These are phyloP conservation scores for Prinsepia uniflora DNA, from an alignment of 306 rosid genomes.

Conservation along the genomic window DNA sequence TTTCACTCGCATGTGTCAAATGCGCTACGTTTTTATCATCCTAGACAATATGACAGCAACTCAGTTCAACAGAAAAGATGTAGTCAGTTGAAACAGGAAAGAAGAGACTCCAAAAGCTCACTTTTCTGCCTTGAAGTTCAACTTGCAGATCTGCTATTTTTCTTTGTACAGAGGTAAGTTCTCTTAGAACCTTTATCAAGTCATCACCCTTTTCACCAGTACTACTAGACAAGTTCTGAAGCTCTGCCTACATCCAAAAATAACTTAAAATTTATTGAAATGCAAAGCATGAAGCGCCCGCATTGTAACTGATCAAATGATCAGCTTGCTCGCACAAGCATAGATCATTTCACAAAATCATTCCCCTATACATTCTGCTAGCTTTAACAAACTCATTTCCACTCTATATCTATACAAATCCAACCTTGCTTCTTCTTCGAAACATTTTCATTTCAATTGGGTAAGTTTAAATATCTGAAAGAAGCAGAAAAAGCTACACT, in stretches of 20 bases:
- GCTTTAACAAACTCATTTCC: not conserved
- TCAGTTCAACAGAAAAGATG: not conserved
- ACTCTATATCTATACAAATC: not conserved
- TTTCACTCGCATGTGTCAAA: conserved; percentile 90
- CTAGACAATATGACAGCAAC: conserved; percentile 38
- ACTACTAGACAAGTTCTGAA: conserved; percentile 45
- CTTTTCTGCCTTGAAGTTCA: conserved; percentile 98
- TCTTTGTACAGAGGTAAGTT: conserved; percentile 77
- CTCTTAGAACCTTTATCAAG: conserved; percentile 76
- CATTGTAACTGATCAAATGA: conserved; percentile 6
- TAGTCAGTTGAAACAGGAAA: not conserved
- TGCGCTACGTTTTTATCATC: conserved; percentile 94
- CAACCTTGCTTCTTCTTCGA: not conserved
- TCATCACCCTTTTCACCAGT: conserved; percentile 81
- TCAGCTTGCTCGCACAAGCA: conserved; percentile 3
- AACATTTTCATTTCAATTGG: not conserved
- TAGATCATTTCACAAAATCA: not conserved
- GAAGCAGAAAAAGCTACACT: not conserved
- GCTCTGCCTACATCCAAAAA: conserved; percentile 50
- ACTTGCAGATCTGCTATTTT: conserved; percentile 94
- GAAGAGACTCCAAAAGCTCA: conserved; percentile 18
- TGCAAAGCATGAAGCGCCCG: not conserved
- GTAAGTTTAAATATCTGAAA: not conserved
- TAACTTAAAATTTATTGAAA: conserved; percentile 4
- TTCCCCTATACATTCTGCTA: not conserved